These are phyloP conservation scores for Aspergillus carbonarius DNA, from an alignment of 2,329 filamentous ascomycete genomes.

Conservation along the genomic window DNA sequence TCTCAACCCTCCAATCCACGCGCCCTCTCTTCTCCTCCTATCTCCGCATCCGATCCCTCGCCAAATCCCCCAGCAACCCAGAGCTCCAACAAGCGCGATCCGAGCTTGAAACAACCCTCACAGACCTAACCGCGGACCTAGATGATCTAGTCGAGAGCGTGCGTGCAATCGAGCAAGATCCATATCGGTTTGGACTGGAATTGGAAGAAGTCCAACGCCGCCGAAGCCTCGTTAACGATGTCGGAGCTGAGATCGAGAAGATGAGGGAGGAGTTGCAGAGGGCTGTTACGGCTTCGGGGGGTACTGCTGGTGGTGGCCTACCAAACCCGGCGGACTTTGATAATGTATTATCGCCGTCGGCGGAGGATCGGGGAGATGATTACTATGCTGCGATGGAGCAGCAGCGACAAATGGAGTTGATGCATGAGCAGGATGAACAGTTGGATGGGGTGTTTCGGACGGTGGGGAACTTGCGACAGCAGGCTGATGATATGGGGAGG, in stretches of 20 bases:
- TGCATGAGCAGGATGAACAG: conserved; percentile 91
- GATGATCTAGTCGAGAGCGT: conserved; percentile 86
- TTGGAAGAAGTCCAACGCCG: conserved; percentile 77
- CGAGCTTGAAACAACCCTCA: conserved; percentile 76
- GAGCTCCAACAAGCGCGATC: conserved; percentile 62
- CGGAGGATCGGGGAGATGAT: conserved; percentile 55
- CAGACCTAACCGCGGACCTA: conserved; percentile 79
- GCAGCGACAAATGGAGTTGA: conserved; percentile 84
- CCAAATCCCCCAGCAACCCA: conserved; percentile 68
- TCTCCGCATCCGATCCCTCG: conserved; percentile 87
- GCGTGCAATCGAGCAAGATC: conserved; percentile 80
- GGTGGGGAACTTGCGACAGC: conserved; percentile 82
- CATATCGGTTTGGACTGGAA: conserved; percentile 82
- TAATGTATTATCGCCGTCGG: conserved; percentile 35
- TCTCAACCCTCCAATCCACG: conserved; percentile 74
- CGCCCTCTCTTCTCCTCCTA: conserved; percentile 91
- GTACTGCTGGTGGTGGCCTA: conserved; percentile 39
- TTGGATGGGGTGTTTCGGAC: conserved; percentile 91
- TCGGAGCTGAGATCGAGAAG: conserved; percentile 82
- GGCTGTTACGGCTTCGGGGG: conserved; percentile 47
- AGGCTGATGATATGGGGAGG: conserved; percentile 93
- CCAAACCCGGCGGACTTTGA: conserved; percentile 62
- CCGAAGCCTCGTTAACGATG: conserved; percentile 79
- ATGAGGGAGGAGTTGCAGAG: conserved; percentile 81
- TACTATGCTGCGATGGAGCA: conserved; percentile 83